These are phyloP conservation scores for Wakefieldia striispora DNA, from an alignment of 768 basidiomycete genomes.

Conservation along the genomic window DNA sequence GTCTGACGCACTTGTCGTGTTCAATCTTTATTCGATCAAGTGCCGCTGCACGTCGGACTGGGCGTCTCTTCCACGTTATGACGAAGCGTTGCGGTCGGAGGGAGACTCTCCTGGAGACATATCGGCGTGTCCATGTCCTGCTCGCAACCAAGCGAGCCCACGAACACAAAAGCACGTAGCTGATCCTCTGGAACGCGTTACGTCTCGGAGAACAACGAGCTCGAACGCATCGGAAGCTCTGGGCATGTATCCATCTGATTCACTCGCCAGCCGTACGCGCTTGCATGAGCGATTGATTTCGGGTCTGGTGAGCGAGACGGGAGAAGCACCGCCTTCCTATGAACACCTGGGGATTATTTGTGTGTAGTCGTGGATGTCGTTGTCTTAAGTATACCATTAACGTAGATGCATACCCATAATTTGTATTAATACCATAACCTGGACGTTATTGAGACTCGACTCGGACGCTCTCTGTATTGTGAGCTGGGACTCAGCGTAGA, in stretches of 20 bases:
- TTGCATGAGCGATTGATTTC: conserved; percentile 80
- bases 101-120: conserved; percentile 4
- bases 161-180: neutral
- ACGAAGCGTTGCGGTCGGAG: conserved; percentile 32
- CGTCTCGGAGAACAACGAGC: conserved; percentile 31
- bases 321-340: conserved; percentile 75
- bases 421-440: neutral
- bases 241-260: conserved; percentile 23
- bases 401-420: neutral
- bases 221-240: conserved; percentile 27
- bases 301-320: conserved; percentile 76
- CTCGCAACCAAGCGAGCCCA: conserved; percentile 10
- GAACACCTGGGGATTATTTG: neutral
- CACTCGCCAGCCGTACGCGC: conserved; percentile 41
- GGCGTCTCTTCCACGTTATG: conserved; percentile 76
- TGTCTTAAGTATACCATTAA: neutral
- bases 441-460: no score
- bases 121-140: conserved; percentile 45
- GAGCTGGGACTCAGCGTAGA: no score
- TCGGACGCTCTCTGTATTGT: no score
- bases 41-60: conserved; percentile 82
- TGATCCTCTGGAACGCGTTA: conserved; percentile 24
- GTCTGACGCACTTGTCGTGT: neutral
- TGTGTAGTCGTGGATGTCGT: neutral
- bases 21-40: conserved; percentile 32